phyloP scores from a whole-genome alignment of 768 basidiomycete genomes.

The Hypholoma sublateritium region DNA sequence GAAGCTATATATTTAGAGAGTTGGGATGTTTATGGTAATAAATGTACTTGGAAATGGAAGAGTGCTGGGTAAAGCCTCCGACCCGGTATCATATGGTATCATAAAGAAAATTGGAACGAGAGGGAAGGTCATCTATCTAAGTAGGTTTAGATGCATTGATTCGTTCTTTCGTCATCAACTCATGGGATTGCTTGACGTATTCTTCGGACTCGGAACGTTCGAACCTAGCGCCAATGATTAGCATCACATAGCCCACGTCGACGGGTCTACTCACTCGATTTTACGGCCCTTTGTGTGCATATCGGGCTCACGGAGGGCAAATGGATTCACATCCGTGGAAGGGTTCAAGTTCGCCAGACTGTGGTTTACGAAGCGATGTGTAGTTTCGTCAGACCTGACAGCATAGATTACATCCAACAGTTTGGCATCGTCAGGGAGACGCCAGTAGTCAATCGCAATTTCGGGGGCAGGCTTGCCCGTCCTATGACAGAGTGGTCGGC shows the following conservation, averaged over 20 bases:
- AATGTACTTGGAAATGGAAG: neutral
- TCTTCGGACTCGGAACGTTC: slow-evolving; percentile 65
- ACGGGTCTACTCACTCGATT: slow-evolving; percentile 54
- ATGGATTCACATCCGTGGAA: slow-evolving; percentile 82
- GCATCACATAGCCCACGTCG: neutral
- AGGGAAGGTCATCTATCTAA: neutral
- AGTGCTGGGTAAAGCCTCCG: neutral
- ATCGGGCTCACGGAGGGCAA: slow-evolving; percentile 84
- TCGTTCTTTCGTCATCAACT: slow-evolving; percentile 41
- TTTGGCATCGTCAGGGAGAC: slow-evolving; percentile 68
- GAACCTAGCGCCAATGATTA: slow-evolving; percentile 44
- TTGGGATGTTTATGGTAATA: neutral
- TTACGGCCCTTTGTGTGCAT: slow-evolving; percentile 81
- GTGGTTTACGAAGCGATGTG: slow-evolving; percentile 95
- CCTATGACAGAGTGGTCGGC: slow-evolving; percentile 36
- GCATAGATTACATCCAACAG: slow-evolving; percentile 89
- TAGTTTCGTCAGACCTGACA: slow-evolving; percentile 90
- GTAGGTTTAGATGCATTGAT: neutral
- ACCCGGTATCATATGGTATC: neutral
- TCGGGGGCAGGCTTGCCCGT: slow-evolving; percentile 71
- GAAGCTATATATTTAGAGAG: neutral
- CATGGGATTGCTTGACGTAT: slow-evolving; percentile 63
- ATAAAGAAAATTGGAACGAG: neutral
- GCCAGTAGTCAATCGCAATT: slow-evolving; percentile 97
- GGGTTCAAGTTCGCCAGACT: slow-evolving; percentile 84